phyloP scores from a whole-genome alignment of 1,139 yeast genomes.

The Eremothecium sinecaudum region DNA sequence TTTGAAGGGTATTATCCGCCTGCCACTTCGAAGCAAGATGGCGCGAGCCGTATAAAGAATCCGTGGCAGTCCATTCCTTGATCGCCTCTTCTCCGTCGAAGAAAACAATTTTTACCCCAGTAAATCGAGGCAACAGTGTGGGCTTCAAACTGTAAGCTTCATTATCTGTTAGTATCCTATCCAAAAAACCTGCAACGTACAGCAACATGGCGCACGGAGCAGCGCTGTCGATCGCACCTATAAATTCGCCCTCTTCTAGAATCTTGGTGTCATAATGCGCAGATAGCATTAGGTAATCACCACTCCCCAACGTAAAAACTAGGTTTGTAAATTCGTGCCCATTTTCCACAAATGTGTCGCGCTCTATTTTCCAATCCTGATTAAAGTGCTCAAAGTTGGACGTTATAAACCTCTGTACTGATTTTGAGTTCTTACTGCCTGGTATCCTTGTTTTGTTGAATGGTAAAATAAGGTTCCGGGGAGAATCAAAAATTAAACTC shows the following conservation, averaged over 20 bases:
- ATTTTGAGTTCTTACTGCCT: constrained; percentile 36
- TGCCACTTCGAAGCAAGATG: constrained; percentile 39
- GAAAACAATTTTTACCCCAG: constrained; percentile 42
- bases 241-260: constrained; percentile 40
- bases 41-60: constrained; percentile 48
- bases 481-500: constrained; percentile 9
- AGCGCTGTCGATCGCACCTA: constrained; percentile 53
- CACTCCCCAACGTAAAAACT: constrained; percentile 31
- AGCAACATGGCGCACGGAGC: constrained; percentile 46
- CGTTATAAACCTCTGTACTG: constrained; percentile 34
- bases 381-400: constrained; percentile 23
- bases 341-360: constrained; percentile 36
- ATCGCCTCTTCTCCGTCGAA: constrained; percentile 56
- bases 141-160: constrained; percentile 5
- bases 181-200: constrained; percentile 35
- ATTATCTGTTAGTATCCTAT: constrained; percentile 10
- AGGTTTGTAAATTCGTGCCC: constrained; percentile 40
- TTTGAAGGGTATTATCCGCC: constrained; percentile 14
- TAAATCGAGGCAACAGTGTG: constrained; percentile 13
- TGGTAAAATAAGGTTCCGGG: constrained; percentile 20
- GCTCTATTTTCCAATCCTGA: constrained; percentile 34
- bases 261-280: constrained; percentile 49
- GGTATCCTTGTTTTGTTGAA: constrained; percentile 37
- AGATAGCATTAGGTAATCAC: constrained; percentile 36
- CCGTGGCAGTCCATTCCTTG: constrained; percentile 39